Conservation (phyloP, 2,329 filamentous ascomycete genomes). For the Corynespora cassiicola region DNA sequence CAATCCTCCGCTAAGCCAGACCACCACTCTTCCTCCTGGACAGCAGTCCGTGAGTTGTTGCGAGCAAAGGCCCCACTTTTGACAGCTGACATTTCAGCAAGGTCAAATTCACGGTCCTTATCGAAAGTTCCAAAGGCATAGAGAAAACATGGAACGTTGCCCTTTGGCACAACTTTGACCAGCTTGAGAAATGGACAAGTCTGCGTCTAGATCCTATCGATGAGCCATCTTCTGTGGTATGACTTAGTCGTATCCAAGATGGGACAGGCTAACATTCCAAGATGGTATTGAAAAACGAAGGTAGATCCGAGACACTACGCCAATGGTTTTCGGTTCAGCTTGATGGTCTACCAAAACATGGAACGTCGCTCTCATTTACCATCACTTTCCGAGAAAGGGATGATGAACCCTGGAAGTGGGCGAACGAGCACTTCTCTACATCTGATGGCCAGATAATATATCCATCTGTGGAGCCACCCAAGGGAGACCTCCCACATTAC, state of each 20-base stretch:
- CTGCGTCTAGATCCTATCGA: conserved; percentile 58
- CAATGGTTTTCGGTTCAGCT: conserved; percentile 65
- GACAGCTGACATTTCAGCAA: conserved; percentile 19
- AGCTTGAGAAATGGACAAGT: conserved; percentile 64
- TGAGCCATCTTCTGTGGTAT: conserved; percentile 31
- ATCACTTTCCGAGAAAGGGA: conserved; percentile 68
- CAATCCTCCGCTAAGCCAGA: conserved; percentile 77
- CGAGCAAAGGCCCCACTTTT: conserved; percentile 33
- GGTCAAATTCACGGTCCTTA: conserved; percentile 70
- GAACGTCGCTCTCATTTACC: conserved; percentile 67
- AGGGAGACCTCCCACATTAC: conserved; percentile 59
- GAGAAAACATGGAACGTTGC: conserved; percentile 72
- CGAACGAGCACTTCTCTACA: conserved; percentile 67
- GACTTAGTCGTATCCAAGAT: conserved; percentile 1
- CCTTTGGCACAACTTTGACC: conserved; percentile 73
- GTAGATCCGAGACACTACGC: conserved; percentile 23
- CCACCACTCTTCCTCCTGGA: conserved; percentile 64
- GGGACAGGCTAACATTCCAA: conserved; percentile 26
- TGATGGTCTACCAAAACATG: conserved; percentile 50
- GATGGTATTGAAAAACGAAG: conserved; percentile 24
- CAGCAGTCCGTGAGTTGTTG: conserved; percentile 45
- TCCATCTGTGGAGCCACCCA: conserved; percentile 43
- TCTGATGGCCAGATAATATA: conserved; percentile 70
- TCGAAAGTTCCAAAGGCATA: conserved; percentile 68
- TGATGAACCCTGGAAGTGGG: conserved; percentile 72